Conservation (phyloP, 805 yeast genomes). For the Cephaloascus fragrans region DNA sequence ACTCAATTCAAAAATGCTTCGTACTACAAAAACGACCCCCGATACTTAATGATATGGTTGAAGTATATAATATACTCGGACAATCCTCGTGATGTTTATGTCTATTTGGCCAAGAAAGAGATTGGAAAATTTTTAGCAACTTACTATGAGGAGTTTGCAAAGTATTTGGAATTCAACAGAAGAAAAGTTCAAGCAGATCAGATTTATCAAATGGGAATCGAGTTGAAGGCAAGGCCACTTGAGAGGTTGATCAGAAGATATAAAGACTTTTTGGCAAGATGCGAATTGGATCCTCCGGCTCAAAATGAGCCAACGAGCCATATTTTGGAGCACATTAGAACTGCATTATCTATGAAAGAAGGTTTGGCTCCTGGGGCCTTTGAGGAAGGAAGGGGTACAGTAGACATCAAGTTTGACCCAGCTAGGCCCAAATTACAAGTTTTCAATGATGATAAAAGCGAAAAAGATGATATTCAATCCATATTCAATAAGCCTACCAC, state of each 20-base stretch:
- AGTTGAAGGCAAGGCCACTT: slow-evolving; percentile 56
- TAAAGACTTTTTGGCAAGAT: slow-evolving; percentile 32
- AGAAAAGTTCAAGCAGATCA: slow-evolving; percentile 45
- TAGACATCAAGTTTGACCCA: not conserved
- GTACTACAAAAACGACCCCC: slow-evolving; percentile 71
- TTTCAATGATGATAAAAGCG: slow-evolving; percentile 2
- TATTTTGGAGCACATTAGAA: slow-evolving; percentile 14
- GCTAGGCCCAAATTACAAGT: not conserved
- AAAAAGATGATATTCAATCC: slow-evolving; percentile 8
- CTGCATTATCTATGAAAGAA: slow-evolving; percentile 23
- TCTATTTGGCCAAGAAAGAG: slow-evolving; percentile 57
- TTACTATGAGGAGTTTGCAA: slow-evolving; percentile 75
- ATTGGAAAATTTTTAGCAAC: slow-evolving; percentile 62
- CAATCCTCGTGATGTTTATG: slow-evolving; percentile 60
- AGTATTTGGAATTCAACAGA: slow-evolving; percentile 41
- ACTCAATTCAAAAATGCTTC: slow-evolving; percentile 52
- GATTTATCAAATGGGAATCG: slow-evolving; percentile 50
- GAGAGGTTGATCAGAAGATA: slow-evolving; percentile 31
- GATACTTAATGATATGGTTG: slow-evolving; percentile 77
- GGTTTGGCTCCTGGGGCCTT: slow-evolving; percentile 13
- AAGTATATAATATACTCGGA: slow-evolving; percentile 62
- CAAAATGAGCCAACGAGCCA: slow-evolving; percentile 19
- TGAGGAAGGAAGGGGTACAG: not conserved
- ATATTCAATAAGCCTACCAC: slow-evolving; percentile 12
- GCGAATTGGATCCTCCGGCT: slow-evolving; percentile 12